Conservation (phyloP, 2,329 filamentous ascomycete species). For the Tricladium varicosporioides region DNA sequence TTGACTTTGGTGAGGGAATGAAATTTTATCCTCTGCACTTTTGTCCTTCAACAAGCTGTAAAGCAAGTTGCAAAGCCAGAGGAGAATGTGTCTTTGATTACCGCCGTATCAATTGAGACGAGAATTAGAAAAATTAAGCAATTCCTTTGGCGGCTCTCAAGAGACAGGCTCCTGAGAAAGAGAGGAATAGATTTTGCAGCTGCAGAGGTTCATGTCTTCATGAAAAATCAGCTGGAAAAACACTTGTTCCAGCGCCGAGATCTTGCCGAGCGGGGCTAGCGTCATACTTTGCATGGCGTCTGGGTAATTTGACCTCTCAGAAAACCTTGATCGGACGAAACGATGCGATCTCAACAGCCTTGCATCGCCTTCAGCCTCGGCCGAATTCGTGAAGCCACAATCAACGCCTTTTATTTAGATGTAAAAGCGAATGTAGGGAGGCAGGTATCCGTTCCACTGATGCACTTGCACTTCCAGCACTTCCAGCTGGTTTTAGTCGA, state of each 20-base stretch:
- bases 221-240: not conserved
- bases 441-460: no score
- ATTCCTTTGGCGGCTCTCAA: not conserved
- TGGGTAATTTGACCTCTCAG: not conserved
- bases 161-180: not conserved
- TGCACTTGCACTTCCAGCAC: no score
- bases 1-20: not conserved
- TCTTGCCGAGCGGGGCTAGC: not conserved
- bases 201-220: not conserved
- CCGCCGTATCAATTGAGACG: not conserved
- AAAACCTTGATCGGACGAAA: not conserved
- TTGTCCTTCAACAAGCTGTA: conserved; percentile 19
- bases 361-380: not conserved
- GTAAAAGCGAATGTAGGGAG: no score
- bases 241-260: not conserved
- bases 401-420: no score
- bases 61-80: conserved; percentile 15
- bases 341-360: not conserved
- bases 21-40: not conserved
- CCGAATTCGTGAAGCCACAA: not conserved
- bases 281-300: not conserved
- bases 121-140: not conserved
- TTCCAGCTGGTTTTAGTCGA: no score
- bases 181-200: not conserved
- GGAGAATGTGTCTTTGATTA: not conserved